These are phyloP conservation scores for Thamnidium elegans DNA, from an alignment of 192 early-diverging fungal genomes.

Conservation along the genomic window DNA sequence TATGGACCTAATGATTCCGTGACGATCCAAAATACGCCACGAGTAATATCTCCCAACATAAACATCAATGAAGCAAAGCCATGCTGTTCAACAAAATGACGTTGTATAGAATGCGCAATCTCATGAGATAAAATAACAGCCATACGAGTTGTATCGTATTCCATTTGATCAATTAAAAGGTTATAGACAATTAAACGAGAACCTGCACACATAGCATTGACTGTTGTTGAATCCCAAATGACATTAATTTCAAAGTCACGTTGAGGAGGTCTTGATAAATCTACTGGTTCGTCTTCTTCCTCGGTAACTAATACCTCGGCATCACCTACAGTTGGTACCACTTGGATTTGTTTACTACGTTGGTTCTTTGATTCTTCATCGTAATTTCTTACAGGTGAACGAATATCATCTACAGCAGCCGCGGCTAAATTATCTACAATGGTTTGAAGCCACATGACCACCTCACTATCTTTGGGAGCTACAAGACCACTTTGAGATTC, in stretches of 20 bases:
- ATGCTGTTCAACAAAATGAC: conserved; percentile 54
- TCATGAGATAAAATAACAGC: conserved; percentile 55
- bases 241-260: conserved; percentile 31
- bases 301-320: neutral
- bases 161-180: conserved; percentile 32
- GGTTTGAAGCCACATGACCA: conserved; percentile 32
- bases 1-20: conserved; percentile 39
- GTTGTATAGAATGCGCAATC: conserved; percentile 53
- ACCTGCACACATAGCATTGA: conserved; percentile 41
- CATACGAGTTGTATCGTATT: conserved; percentile 43
- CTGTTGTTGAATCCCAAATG: conserved; percentile 30
- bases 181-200: conserved; percentile 31
- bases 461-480: conserved; percentile 25
- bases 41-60: conserved; percentile 45
- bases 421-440: conserved; percentile 28
- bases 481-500: conserved; percentile 19
- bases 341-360: neutral
- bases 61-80: conserved; percentile 49
- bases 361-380: neutral
- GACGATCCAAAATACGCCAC: conserved; percentile 38
- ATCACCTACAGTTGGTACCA: too few relatives aligned
- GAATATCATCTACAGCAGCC: conserved; percentile 34
- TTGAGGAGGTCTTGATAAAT: neutral
- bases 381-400: conserved; percentile 26
- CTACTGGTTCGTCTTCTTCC: neutral